Evolutionary conservation across 306 rosid species (phyloP).

Genomic region (Amphicarpaea edgeworthii): DNA sequence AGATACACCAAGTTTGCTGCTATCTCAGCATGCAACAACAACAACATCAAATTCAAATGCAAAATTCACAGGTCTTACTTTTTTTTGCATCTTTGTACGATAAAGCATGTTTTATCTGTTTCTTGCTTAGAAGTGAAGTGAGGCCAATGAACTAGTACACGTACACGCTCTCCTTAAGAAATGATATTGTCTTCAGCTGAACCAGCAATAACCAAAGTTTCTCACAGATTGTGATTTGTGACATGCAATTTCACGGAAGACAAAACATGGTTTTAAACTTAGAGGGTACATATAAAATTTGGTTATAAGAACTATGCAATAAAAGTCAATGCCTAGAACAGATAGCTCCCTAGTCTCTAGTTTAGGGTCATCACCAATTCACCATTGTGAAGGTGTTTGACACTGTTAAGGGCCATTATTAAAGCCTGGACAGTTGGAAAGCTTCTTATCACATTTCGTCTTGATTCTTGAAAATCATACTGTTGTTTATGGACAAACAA

Average conservation of each 20-base stretch:
- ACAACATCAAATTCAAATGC: background rate
- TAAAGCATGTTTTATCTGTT: slow-evolving; percentile 21
- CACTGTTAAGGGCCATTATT: slow-evolving; percentile 3
- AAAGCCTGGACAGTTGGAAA: slow-evolving; percentile 16
- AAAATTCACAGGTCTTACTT: background rate
- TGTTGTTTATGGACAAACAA: background rate
- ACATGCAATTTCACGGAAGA: background rate
- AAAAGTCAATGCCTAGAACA: slow-evolving; percentile 31
- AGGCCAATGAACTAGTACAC: background rate
- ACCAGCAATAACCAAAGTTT: slow-evolving; percentile 16
- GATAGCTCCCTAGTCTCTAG: slow-evolving; percentile 31
- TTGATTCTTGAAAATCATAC: slow-evolving; percentile 14
- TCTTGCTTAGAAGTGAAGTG: background rate
- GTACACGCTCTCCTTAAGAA: background rate
- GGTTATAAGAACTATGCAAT: background rate
- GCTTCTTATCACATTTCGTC: slow-evolving; percentile 19
- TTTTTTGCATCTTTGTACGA: background rate
- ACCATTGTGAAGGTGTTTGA: background rate
- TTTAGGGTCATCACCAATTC: background rate
- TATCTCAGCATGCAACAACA: background rate
- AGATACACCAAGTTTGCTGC: background rate
- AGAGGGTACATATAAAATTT: background rate
- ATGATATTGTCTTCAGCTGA: slow-evolving; percentile 14
- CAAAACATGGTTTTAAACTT: slow-evolving; percentile 17
- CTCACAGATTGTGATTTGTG: background rate